phyloP scores from a whole-genome alignment of 1,139 yeast species.

The Nakaseomyces kungkrabaensis region DNA sequence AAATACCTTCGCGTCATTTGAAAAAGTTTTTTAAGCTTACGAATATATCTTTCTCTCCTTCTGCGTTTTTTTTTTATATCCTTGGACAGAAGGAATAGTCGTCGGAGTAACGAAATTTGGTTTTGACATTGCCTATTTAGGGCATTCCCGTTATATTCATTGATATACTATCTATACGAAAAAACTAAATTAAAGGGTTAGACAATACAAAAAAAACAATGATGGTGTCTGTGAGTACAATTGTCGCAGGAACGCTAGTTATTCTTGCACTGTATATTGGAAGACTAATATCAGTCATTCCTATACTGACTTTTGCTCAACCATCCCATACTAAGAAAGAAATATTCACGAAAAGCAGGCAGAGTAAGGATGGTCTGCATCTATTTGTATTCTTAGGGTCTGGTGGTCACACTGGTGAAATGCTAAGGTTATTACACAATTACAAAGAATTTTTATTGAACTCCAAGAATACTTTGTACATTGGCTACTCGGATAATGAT shows the following conservation, averaged over 20 bases:
- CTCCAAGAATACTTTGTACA: slow-evolving; percentile 15
- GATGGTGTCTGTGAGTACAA: too few relatives aligned
- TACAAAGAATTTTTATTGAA: slow-evolving; percentile 28
- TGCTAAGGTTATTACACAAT: slow-evolving; percentile 54
- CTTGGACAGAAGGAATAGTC: too few relatives aligned
- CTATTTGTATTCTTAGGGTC: slow-evolving; percentile 58
- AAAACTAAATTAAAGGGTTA: too few relatives aligned
- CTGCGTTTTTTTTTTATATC: background rate
- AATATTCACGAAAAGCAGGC: background rate
- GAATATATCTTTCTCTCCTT: background rate
- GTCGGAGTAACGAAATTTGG: too few relatives aligned
- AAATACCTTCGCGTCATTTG: too few relatives aligned
- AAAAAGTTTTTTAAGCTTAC: too few relatives aligned
- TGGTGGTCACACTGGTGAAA: slow-evolving; percentile 96
- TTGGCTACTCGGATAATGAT: slow-evolving; percentile 26
- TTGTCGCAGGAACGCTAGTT: slow-evolving; percentile 5
- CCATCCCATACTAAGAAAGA: background rate
- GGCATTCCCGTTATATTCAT: background rate
- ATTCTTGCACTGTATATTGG: slow-evolving; percentile 5
- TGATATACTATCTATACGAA: too few relatives aligned
- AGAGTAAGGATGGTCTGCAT: slow-evolving; percentile 5
- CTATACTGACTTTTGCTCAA: slow-evolving; percentile 9
- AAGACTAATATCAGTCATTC: slow-evolving; percentile 9
- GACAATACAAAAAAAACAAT: too few relatives aligned
- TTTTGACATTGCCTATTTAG: background rate